Percentiles rank a stretch among this genome's conserved stretches.
Evolutionary conservation across 177 flowering plant species (phyloP).

Genomic region (Telopea speciosissima): DNA sequence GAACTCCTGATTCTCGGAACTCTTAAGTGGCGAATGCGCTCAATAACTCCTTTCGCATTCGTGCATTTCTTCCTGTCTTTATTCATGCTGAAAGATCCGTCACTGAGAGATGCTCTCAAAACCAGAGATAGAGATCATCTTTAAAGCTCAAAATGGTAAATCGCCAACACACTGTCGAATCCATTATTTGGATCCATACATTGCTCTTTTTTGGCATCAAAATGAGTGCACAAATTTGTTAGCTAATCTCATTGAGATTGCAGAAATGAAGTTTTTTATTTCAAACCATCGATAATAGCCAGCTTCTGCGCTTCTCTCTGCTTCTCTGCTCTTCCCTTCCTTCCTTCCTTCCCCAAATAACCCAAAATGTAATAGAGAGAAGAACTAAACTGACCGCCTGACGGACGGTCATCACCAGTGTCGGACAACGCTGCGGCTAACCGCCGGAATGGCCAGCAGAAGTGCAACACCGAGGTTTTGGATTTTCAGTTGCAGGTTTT

Average conservation of each 20-base stretch:
- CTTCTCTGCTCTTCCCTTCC: no score
- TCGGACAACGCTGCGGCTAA: no score
- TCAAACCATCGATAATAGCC: slow-evolving; percentile 50
- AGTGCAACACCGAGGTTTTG: no score
- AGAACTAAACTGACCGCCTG: no score
- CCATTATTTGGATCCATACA: background rate
- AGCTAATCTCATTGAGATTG: background rate
- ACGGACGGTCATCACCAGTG: no score
- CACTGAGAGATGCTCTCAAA: slow-evolving; percentile 34
- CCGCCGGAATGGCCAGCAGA: no score
- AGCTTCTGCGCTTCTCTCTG: slow-evolving; percentile 44
- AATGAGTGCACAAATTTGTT: background rate
- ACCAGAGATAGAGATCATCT: slow-evolving; percentile 45
- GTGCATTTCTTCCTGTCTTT: slow-evolving; percentile 20
- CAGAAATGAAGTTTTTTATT: slow-evolving; percentile 48
- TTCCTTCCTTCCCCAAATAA: no score
- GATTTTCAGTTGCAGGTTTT: no score
- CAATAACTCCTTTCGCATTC: background rate
- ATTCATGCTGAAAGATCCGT: slow-evolving; percentile 37
- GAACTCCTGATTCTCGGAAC: slow-evolving; percentile 27
- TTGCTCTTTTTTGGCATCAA: background rate
- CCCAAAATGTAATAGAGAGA: no score
- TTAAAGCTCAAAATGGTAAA: slow-evolving; percentile 53
- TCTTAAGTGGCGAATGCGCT: background rate
- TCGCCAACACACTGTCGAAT: background rate